Conservation (phyloP, 2,329 filamentous ascomycete genomes). For the Xylaria polymorpha region DNA sequence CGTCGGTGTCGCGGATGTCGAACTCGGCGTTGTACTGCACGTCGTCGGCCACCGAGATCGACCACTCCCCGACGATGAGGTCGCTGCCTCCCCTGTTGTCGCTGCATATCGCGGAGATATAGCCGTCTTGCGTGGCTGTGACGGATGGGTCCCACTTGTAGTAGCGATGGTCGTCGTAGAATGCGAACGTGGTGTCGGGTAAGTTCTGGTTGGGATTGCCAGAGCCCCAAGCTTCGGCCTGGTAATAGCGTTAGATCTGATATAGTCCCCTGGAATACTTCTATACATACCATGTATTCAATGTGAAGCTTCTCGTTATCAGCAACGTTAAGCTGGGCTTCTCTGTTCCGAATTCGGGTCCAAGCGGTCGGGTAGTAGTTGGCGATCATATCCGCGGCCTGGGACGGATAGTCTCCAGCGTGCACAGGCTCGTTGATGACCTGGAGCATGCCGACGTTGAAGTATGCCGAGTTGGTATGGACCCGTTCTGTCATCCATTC, state of each 20-base stretch:
- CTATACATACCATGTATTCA: constrained; percentile 47
- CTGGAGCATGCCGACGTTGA: constrained; percentile 63
- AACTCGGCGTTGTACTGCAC: constrained; percentile 59
- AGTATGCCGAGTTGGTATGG: constrained; percentile 56
- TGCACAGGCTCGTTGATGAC: constrained; percentile 63
- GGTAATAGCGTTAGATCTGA: constrained; percentile 1
- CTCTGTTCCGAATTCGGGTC: constrained; percentile 57
- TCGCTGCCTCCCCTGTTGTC: constrained; percentile 56
- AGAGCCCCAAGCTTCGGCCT: constrained; percentile 58
- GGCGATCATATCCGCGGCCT: constrained; percentile 51
- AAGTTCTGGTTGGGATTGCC: constrained; percentile 59
- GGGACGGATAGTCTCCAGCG: constrained; percentile 41
- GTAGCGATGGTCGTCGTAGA: constrained; percentile 50
- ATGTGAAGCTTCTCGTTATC: constrained; percentile 59
- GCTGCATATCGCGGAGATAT: constrained; percentile 62
- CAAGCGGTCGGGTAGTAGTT: constrained; percentile 60
- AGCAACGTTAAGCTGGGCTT: constrained; percentile 54
- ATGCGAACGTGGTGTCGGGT: constrained; percentile 49
- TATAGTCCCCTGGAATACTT: too few relatives aligned
- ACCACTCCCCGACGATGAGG: constrained; percentile 70
- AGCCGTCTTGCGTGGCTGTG: constrained; percentile 58
- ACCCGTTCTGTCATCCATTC: constrained; percentile 61
- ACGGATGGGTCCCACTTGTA: constrained; percentile 60
- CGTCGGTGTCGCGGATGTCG: constrained; percentile 48
- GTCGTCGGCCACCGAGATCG: constrained; percentile 62